Evolutionary conservation across 78 protist genomes (phyloP).

Genomic region (Dictyostelium capitatum): DNA sequence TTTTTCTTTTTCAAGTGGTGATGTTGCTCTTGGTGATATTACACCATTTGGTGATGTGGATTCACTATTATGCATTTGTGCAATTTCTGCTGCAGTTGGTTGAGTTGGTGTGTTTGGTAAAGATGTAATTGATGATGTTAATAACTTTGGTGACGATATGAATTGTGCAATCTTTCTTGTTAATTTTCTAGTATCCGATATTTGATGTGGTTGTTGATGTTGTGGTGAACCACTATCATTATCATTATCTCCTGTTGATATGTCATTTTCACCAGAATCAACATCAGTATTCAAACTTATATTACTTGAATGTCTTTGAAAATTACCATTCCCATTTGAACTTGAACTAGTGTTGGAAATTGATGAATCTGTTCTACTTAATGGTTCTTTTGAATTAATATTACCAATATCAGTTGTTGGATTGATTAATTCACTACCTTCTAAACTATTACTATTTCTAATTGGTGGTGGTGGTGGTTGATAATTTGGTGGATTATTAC

Average conservation of each 20-base stretch:
- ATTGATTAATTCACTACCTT: background rate
- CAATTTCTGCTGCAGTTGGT: background rate
- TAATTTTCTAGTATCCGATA: constrained; percentile 3
- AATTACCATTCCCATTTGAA: constrained; percentile 2
- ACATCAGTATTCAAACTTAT: background rate
- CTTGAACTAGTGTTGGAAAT: constrained; percentile 8
- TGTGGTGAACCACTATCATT: background rate
- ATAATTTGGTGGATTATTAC: background rate
- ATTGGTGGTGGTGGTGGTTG: constrained; percentile 18
- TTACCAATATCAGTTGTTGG: background rate
- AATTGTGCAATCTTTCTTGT: constrained; percentile 41
- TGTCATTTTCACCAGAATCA: background rate
- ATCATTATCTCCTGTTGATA: background rate
- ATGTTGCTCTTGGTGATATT: background rate
- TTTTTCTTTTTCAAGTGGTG: background rate
- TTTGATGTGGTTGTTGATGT: background rate
- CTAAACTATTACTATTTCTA: background rate
- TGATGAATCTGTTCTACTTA: constrained; percentile 34
- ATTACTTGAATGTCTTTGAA: constrained; percentile 55
- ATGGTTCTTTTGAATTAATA: background rate
- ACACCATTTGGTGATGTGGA: constrained; percentile 4
- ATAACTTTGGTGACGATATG: constrained; percentile 29
- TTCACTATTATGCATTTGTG: background rate
- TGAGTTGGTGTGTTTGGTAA: constrained; percentile 29
- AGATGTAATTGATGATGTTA: background rate